Evolutionary conservation across 768 basidiomycete genomes (phyloP), one percentile per base, ranked within the genome.

Genomic region (Trametes maxima): DNA sequence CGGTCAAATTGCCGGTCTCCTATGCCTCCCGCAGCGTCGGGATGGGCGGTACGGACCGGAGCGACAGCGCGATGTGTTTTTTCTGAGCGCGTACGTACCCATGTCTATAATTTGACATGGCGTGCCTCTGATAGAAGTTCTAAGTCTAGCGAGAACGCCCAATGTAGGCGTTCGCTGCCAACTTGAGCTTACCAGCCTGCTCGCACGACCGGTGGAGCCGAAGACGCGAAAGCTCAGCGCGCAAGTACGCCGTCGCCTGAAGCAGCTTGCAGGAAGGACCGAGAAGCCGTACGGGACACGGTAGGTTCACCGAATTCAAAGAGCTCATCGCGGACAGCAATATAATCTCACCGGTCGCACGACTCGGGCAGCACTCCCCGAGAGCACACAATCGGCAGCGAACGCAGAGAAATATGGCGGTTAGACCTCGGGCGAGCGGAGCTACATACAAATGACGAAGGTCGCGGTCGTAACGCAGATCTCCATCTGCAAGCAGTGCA

Each of bases 1-100:
- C 57, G 57, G 57, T 51, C 57, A 58, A 51, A 48, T 43, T 50
- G 40, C 57, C 57, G 48, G 56, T 22, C 13, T n/a, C 21, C 39
- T 7, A n/a, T 35, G 19, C 28, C 39, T 19, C 21, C 14, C 14
- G 14, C 39, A 5, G 12, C 12, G 17, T 21, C 8, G 43, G 21
- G n/a, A 21, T 19, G 22, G 28, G 33, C 33, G 25, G 12, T 35
- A 36, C 57, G 57, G 57, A 10, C 57, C 57, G 57, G 42, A 58
- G 16, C 51, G 40, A n/a, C 28, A 28, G 39, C 8, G n/a, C n/a
- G 12, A 40, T 19, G 21, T 28, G 40, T 50, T 19, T 35, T 12
- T 54, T 54, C 52, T 19, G 40, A 43, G 52, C 40, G 5, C 16
- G 56, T 19, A 39, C 28, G 57, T 40, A 11, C 40, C 40, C 19